Conservation (phyloP, 129 eudicot species). For the Tagetes erecta region DNA sequence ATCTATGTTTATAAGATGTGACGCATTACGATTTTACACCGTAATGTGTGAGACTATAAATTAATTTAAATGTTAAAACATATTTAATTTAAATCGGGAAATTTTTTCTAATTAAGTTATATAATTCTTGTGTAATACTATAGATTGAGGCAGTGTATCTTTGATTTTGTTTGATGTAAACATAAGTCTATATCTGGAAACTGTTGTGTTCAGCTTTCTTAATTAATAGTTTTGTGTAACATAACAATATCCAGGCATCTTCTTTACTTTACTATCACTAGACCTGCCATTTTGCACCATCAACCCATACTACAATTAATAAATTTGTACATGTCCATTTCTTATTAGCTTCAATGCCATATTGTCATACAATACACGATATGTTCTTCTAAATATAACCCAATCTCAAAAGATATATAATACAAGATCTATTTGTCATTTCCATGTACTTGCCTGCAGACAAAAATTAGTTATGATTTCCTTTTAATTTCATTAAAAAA, state of each 20-base stretch:
- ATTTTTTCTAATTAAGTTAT: not conserved
- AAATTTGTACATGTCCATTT: too few relatives aligned
- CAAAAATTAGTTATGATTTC: too few relatives aligned
- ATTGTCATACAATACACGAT: not conserved
- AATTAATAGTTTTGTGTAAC: slow-evolving; percentile 32
- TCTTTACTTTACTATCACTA: slow-evolving; percentile 29
- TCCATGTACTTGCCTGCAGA: too few relatives aligned
- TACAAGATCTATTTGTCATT: too few relatives aligned
- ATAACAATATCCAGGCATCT: slow-evolving; percentile 37
- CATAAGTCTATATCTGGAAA: slow-evolving; percentile 39
- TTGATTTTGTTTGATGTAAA: slow-evolving; percentile 23
- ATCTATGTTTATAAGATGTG: too few relatives aligned
- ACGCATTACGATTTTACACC: too few relatives aligned
- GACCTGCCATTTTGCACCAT: slow-evolving; percentile 31
- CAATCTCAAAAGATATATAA: too few relatives aligned
- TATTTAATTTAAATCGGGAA: not conserved
- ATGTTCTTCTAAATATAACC: too few relatives aligned
- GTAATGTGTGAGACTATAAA: too few relatives aligned
- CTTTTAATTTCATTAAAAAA: too few relatives aligned
- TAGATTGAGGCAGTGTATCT: slow-evolving; percentile 18
- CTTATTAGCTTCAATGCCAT: not conserved
- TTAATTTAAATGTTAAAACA: too few relatives aligned
- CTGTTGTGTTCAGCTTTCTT: slow-evolving; percentile 35
- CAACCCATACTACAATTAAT: slow-evolving; percentile 19
- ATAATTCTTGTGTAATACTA: not conserved